These are phyloP conservation scores for Acacia confusa DNA, from an alignment of 306 rosid species.

Conservation along the genomic window DNA sequence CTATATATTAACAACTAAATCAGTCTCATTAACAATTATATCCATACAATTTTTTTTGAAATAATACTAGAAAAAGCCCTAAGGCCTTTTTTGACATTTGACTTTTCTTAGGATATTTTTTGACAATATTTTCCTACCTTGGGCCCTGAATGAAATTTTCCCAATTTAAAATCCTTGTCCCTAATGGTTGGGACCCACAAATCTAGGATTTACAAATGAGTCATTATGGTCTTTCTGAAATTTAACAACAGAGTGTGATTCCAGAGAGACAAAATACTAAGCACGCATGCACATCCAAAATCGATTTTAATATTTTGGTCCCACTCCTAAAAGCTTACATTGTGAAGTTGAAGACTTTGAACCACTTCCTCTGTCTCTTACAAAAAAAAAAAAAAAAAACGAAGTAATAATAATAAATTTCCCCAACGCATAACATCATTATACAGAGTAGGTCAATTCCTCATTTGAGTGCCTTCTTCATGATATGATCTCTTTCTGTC, in stretches of 20 bases:
- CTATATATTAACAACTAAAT: no score
- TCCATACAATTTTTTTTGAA: no score
- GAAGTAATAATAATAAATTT: background rate
- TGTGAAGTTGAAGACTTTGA: slow-evolving; percentile 1
- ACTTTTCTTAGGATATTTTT: no score
- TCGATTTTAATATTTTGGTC: background rate
- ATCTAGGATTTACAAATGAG: background rate
- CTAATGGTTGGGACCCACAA: slow-evolving; percentile 7
- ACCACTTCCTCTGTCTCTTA: background rate
- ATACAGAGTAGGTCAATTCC: slow-evolving; percentile 6
- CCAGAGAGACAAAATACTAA: background rate
- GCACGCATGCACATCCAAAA: slow-evolving; percentile 17
- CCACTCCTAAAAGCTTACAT: background rate
- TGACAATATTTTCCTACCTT: no score
- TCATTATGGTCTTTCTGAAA: slow-evolving; percentile 1
- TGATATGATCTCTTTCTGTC: background rate
- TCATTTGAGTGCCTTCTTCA: background rate
- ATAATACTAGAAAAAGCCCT: no score
- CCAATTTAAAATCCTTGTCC: background rate
- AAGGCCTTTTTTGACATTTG: no score
- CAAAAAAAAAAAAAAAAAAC: background rate
- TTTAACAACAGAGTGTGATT: slow-evolving; percentile 11
- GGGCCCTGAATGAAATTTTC: no score
- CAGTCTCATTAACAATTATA: no score
- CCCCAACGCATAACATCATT: slow-evolving; percentile 3